Evolutionary conservation across 805 yeast species (phyloP), one percentile per base, ranked within the genome.

Genomic region (Ogataea ganodermae): DNA sequence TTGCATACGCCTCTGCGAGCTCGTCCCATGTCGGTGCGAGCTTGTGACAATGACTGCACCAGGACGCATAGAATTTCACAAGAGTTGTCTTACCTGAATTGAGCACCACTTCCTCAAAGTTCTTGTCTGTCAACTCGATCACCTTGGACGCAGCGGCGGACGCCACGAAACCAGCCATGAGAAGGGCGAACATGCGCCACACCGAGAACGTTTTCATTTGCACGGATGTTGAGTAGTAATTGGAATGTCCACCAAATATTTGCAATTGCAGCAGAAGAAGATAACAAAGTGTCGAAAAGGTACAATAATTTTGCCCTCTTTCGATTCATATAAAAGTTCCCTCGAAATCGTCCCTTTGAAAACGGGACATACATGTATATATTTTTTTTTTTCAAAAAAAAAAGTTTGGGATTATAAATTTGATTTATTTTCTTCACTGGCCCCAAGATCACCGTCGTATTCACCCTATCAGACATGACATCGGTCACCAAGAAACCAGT

Each of bases 51-150:
- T 84, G 89, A 30, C 81, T 69, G 63, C 90, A 84, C 90, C 90
- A 84, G 44, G 79, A 81, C 8, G 90, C 87, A 57, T 76, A 83
- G 55, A 81, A 84, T 70, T 89, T 86, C 53, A 89, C 88, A 52
- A 89, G 75, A 8, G 91, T 78, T 58, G 83, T 85, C 73, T 85
- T 86, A 27, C 78, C 82, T 5, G 85, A 76, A 38, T 80, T 76
- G 45, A 76, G 67, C 14, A 81, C 85, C 35, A 79, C 64, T 14
- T 74, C 77, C 44, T 80, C 78, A 60, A 83, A 83, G 51, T 71
- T 78, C 28, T 67, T 62, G 51, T 77, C 81, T 49, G 71, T 72
- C 28, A 74, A 76, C 42, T 70, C 72, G 22, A 76, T 62, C 16
- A 80, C 43, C 30, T 38, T 26, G 24, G 42, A 38, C 14, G 32